Evolutionary conservation across 169 alveolate genomes (phyloP).

Genomic region (Plasmodium berghei): DNA sequence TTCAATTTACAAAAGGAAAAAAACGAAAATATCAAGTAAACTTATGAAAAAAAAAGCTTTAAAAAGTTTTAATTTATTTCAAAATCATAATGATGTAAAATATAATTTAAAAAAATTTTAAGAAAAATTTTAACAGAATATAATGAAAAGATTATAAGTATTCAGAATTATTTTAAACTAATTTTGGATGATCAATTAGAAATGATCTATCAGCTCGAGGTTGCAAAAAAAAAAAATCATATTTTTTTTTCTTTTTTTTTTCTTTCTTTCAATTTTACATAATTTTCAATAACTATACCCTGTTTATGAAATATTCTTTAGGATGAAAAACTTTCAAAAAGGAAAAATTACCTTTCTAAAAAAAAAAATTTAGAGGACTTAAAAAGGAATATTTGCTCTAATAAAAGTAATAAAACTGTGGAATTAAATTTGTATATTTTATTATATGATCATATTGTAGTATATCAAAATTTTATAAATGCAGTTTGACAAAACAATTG

Average conservation of each 20-base stretch:
- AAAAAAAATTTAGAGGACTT: conserved; percentile 41
- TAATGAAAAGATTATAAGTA: conserved; percentile 34
- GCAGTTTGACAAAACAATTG: too few relatives aligned
- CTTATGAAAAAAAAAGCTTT: not conserved
- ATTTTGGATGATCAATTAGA: conserved; percentile 56
- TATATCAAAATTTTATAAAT: too few relatives aligned
- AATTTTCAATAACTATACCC: not conserved
- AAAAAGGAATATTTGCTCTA: conserved; percentile 22
- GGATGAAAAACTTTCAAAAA: conserved; percentile 57
- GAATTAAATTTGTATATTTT: not conserved
- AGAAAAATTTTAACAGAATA: conserved; percentile 43
- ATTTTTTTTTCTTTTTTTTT: not conserved
- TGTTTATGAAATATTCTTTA: not conserved
- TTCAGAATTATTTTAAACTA: conserved; percentile 39
- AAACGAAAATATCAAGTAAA: conserved; percentile 50
- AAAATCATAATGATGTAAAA: not conserved
- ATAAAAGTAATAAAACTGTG: conserved; percentile 21
- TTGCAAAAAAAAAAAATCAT: conserved; percentile 1
- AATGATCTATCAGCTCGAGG: conserved; percentile 45
- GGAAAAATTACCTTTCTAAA: conserved; percentile 42
- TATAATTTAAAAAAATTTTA: not conserved
- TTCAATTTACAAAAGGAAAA: conserved; percentile 53
- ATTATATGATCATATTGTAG: not conserved
- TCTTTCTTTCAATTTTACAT: not conserved
- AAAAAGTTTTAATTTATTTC: not conserved